Base-by-base conservation (phyloP, 2,329 filamentous ascomycete species). In the Aspergillus ochraceus region DNA sequence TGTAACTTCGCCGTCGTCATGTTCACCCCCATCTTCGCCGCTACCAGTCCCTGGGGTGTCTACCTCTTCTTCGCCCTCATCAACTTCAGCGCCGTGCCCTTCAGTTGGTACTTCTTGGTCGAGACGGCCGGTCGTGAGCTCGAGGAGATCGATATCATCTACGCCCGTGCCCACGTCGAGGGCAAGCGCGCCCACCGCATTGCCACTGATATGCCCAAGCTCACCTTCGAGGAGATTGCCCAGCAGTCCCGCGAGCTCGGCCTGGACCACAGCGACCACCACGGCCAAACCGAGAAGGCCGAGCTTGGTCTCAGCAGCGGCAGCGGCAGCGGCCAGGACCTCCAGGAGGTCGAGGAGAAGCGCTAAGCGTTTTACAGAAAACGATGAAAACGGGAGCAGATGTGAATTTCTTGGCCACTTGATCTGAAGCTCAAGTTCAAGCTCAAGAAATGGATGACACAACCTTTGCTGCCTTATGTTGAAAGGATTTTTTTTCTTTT, bases 1-100 rank as follows among this genome's bases (percentile, higher is more conserved):
- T 82, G 78, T 71, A 83, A 83, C 71, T 84, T 83, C 64, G 80
- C 79, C 17, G 74, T 78, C 12, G 76, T 84, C 60, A 84, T 84
- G 74, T 80, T 77, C 60, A 78, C 76, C 0, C 76, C 76, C 1
- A 66, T 77, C 19, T 76, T 77, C 68, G 65, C 75, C 5, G 52
- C 55, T 20, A 57, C 66, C 26, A 74, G 70, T 19, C 42, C 62
- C 2, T 78, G 76, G 76, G 75, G 74, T 52, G 68, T 74, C 9
- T 78, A 78, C 62, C 71, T 78, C 52, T 77, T 79, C 69, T 78
- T 79, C 55, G 74, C 72, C 8, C 56, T 68, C 12, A 66, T 77
- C 58, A 76, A 77, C 65, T 68, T 71, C 53, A 61, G 69, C 56
- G 82, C 80, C 68, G 71, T 83, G 32, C 78, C 80, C 6, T 62